Conservation (phyloP, 2,329 filamentous ascomycete genomes). For the Cladobotryum mycophilum region DNA sequence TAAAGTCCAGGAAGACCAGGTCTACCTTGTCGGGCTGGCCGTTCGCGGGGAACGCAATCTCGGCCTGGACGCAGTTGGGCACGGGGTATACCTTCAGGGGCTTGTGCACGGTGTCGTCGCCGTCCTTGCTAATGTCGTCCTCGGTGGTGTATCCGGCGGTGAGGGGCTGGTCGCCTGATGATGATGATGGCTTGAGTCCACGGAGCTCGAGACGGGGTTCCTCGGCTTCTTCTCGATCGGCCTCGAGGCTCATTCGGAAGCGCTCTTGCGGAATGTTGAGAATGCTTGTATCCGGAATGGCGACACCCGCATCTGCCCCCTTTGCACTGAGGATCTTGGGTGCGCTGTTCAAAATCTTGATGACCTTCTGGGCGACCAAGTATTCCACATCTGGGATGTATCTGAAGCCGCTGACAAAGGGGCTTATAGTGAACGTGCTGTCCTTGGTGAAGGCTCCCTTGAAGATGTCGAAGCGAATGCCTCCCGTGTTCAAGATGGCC, state of each 20-base stretch:
- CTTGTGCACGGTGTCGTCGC: constrained; percentile 83
- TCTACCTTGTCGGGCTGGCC: constrained; percentile 68
- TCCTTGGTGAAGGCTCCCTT: constrained; percentile 86
- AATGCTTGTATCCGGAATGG: constrained; percentile 36
- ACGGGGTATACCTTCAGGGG: constrained; percentile 67
- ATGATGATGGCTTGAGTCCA: constrained; percentile 12
- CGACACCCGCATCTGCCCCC: not conserved
- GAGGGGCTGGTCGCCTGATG: constrained; percentile 34
- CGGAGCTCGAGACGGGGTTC: constrained; percentile 28
- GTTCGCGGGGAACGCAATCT: constrained; percentile 53
- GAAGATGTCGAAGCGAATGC: constrained; percentile 92
- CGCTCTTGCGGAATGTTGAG: constrained; percentile 45
- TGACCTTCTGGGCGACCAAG: constrained; percentile 61
- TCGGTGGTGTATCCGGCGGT: constrained; percentile 76
- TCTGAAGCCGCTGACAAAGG: constrained; percentile 74
- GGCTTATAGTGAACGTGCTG: constrained; percentile 77
- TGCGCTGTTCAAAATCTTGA: constrained; percentile 51
- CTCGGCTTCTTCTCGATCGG: constrained; percentile 11
- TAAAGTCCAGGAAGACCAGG: constrained; percentile 85
- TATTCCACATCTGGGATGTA: constrained; percentile 80
- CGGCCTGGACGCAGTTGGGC: constrained; percentile 76
- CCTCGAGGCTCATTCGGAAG: constrained; percentile 16
- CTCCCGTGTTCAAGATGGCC: constrained; percentile 80
- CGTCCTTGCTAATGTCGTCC: constrained; percentile 76
- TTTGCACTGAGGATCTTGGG: constrained; percentile 40